Evolutionary conservation across 2,329 filamentous ascomycete species (phyloP), one percentile per base, ranked within the genome.

Genomic region (Didymellaceae sp.): DNA sequence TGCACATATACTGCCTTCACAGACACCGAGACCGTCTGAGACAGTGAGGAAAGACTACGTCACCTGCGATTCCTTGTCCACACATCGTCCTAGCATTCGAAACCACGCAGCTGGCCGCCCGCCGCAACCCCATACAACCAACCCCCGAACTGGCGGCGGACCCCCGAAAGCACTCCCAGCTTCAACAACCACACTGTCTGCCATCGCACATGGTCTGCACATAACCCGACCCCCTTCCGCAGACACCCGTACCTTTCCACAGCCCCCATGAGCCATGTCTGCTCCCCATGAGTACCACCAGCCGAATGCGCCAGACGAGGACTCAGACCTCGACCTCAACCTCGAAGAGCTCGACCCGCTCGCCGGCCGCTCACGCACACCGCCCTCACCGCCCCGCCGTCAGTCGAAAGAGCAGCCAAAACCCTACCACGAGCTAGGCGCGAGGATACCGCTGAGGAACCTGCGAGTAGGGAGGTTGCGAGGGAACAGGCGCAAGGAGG

Each of bases 301-400:
- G 57, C 74, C 82, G 67, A 82, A 86, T 71, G 82, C 83, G 67
- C 86, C 86, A 74, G 68, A 73, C 50, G 56, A 61, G 69, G 89
- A 92, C 71, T 90, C 87, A 40, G 88, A 93, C 70, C 83, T 87
- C 62, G 87, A 90, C 57, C 80, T 94, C 65, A 88, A 92, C 64
- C 81, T 91, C 61, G 82, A 90, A 66, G 90, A 93, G 78, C 85
- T 94, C 60, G 89, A 92, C 68, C 88, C 89, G 46, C 68, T 68
- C 50, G 55, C 63, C 34, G 55, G 67, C n/a, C 63, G 63, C 28
- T 55, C 63, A 9, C 54, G 61, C 28, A 32, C 62, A 7, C 45
- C 59, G n/a, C 26, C 55, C 22, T 61, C 67, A 7, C 66, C 66
- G 34, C 61, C 66, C 6, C 65, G 52, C 31, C 64, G 59, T 10